These are phyloP conservation scores for Forsythia suspensa DNA, from an alignment of 257 asterid species.

Conservation along the genomic window DNA sequence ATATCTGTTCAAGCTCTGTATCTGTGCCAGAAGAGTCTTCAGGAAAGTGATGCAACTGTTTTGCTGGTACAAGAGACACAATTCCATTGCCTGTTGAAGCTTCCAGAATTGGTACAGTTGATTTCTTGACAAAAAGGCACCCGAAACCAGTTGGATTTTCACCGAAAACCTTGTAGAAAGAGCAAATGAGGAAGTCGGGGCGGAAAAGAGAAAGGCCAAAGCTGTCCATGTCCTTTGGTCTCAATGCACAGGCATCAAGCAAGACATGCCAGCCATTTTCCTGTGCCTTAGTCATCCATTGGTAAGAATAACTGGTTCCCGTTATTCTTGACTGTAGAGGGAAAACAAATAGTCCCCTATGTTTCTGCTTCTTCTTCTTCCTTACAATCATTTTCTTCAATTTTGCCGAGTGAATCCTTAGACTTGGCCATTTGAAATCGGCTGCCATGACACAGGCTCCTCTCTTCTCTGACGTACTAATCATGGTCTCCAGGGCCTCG, in stretches of 20 bases:
- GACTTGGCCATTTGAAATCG: conserved; percentile 91
- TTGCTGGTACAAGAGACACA: conserved; percentile 55
- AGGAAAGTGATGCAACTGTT: conserved; percentile 24
- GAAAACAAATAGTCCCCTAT: conserved; percentile 70
- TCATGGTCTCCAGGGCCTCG: conserved; percentile 77
- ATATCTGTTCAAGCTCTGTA: conserved; percentile 44
- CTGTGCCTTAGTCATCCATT: conserved; percentile 88
- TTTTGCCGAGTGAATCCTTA: conserved; percentile 54
- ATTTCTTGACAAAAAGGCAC: conserved; percentile 76
- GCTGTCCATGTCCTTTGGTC: conserved; percentile 90
- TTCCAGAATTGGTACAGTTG: conserved; percentile 53
- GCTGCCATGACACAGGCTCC: conserved; percentile 68
- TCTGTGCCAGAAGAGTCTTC: conserved; percentile 69
- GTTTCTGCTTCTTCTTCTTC: conserved; percentile 46
- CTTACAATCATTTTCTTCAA: conserved; percentile 53
- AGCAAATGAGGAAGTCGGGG: conserved; percentile 82
- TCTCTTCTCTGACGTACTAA: conserved; percentile 54
- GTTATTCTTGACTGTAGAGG: conserved; percentile 92
- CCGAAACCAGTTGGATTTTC: conserved; percentile 95
- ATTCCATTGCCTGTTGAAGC: conserved; percentile 56
- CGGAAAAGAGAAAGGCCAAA: conserved; percentile 76
- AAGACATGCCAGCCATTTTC: conserved; percentile 92
- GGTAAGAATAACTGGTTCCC: conserved; percentile 78
- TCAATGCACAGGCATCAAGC: conserved; percentile 85
- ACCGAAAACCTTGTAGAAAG: conserved; percentile 88